Base-by-base conservation (phyloP, 495 filamentous ascomycete species). In the Penicillium subrubescens region DNA sequence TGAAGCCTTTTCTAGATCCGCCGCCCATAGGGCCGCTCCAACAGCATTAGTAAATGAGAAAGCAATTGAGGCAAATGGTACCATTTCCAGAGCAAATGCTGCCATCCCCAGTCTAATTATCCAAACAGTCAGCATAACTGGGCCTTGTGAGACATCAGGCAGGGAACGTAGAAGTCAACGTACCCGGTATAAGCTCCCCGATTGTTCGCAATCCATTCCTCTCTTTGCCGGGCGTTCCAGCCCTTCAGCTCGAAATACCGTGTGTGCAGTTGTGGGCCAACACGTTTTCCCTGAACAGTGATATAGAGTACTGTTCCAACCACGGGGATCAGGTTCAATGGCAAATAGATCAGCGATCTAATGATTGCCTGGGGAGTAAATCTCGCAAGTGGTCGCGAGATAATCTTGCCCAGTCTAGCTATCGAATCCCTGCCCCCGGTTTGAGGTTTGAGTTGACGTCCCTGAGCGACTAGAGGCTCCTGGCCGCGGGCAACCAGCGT, bases 41-140 rank as follows among this genome's bases (percentile, higher is more conserved):
- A 94, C 92, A 11, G 91, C 89, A 73, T 96, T 97, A 3, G 92
- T 97, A 68, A 96, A 97, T 10, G 90, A 80, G 73, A 97, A 97
- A 46, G 92, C 81, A 46, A 97, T 89, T 5, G 91, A 94, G 15
- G 84, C 84, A 56, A 97, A 71, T 2, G 95, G 95, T 7, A 97
- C 75, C 82, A 97, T 88, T 72, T 99, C 93, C 31, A 96, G 83
- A 0, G 92, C 74, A 37, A 90, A 89, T 3, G 91, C 86, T 29
- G 89, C 83, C 12, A 91, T 85, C 8, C 93, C 93, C 67, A 96
- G 93, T 51, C 92, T 96, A 68, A n/a, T 14, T 35, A n/a, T 31
- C 33, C 33, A 8, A n/a, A 60, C 21, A 43, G 62, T 73, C 17
- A 75, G 35, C n/a, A 67, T 15, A 39, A 2, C 1, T 10, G 1